A percentile compares a stretch with the other conserved stretches of the same genome.
These are phyloP conservation scores for Magnusiomyces tetraspermus DNA, from an alignment of 1,139 yeast genomes.

Conservation along the genomic window DNA sequence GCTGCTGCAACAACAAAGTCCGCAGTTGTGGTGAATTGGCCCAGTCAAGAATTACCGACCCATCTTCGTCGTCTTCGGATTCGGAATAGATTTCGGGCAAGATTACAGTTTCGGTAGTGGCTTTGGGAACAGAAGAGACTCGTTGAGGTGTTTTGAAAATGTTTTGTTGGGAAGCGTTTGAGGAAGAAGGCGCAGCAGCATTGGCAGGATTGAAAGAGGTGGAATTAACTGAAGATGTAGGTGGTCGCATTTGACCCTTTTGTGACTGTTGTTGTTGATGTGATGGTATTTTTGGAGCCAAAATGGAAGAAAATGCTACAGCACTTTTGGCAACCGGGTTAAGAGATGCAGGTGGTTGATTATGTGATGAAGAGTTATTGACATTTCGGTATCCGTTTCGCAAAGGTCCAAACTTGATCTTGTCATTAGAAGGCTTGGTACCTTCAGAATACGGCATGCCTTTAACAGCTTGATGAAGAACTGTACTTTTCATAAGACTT, in stretches of 20 bases:
- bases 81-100: slow-evolving; percentile 44
- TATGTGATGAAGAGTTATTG: slow-evolving; percentile 15
- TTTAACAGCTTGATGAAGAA: slow-evolving; percentile 6
- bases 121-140: slow-evolving; percentile 4
- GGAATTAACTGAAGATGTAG: background rate
- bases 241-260: no score
- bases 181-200: no score
- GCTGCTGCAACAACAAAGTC: slow-evolving; percentile 46
- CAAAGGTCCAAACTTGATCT: slow-evolving; percentile 26
- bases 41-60: slow-evolving; percentile 55
- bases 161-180: background rate
- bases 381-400: slow-evolving; percentile 11
- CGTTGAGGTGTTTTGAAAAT: slow-evolving; percentile 2
- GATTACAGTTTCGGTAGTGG: slow-evolving; percentile 21
- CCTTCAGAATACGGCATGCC: slow-evolving; percentile 29
- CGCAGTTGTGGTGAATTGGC: slow-evolving; percentile 59
- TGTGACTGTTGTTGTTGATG: no score
- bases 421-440: slow-evolving; percentile 31
- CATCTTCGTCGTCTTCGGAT: slow-evolving; percentile 49
- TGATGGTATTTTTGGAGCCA: no score
- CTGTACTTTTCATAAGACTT: slow-evolving; percentile 5
- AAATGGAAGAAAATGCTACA: no score
- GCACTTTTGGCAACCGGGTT: no score
- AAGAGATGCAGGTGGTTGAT: no score
- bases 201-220: no score